phyloP scores from a whole-genome alignment of 352 stramenopile genomes.

The Pythium brachiatum region DNA sequence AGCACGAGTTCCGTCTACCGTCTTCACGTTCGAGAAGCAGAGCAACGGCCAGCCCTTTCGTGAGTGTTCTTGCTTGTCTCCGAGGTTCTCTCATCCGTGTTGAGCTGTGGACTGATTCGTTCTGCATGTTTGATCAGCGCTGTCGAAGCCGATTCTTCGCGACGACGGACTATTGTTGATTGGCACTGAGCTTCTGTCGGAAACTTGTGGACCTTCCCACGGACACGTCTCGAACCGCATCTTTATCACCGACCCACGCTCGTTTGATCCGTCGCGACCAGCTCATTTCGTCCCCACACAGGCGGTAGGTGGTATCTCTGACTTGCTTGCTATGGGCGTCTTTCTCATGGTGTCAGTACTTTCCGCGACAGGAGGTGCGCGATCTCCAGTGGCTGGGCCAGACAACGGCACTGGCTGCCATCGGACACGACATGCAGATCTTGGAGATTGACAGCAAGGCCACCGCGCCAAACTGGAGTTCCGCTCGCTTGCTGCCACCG shows the following conservation, averaged over 20 bases:
- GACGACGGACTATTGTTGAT: slow-evolving; percentile 73
- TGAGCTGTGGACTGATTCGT: not conserved
- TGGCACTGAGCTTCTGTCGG: slow-evolving; percentile 42
- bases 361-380: slow-evolving; percentile 49
- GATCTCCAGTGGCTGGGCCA: slow-evolving; percentile 65
- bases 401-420: slow-evolving; percentile 45
- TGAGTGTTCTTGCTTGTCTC: slow-evolving; percentile 3
- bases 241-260: slow-evolving; percentile 56
- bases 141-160: slow-evolving; percentile 75
- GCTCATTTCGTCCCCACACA: slow-evolving; percentile 37
- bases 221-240: slow-evolving; percentile 39
- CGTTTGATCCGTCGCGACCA: slow-evolving; percentile 20
- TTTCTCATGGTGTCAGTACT: not conserved
- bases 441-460: slow-evolving; percentile 32
- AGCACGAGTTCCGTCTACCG: not conserved
- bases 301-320: slow-evolving; percentile 31
- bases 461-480: slow-evolving; percentile 11
- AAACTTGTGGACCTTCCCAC: not conserved
- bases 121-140: slow-evolving; percentile 32
- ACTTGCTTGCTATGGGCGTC: not conserved
- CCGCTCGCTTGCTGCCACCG: slow-evolving; percentile 35
- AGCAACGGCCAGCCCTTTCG: slow-evolving; percentile 16
- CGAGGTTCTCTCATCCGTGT: no score
- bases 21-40: slow-evolving; percentile 17
- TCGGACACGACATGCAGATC: slow-evolving; percentile 73